phyloP scores from a whole-genome alignment of 176 grass and related monocot species.

The Carex myosuroides region DNA sequence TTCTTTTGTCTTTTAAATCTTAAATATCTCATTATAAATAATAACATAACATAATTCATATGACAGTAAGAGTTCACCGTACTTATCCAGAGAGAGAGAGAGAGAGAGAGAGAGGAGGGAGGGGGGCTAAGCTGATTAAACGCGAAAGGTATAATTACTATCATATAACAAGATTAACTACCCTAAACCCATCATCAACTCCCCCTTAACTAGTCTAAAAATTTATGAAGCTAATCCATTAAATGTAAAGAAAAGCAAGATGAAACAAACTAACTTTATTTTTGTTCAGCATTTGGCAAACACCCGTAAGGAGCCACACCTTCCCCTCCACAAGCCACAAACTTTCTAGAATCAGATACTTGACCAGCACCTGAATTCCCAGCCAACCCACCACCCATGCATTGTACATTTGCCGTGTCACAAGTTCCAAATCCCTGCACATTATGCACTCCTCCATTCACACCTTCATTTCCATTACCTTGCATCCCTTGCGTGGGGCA shows the following conservation, averaged over 20 bases:
- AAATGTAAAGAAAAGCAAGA: neutral
- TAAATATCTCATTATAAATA: neutral
- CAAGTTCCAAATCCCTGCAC: constrained; percentile 30
- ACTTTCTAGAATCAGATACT: constrained; percentile 42
- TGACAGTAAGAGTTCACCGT: neutral
- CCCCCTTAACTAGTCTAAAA: neutral
- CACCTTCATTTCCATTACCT: constrained; percentile 11
- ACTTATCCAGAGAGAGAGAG: neutral
- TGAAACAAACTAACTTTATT: constrained; percentile 40
- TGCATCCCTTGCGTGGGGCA: constrained; percentile 40
- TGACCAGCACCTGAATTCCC: constrained; percentile 19
- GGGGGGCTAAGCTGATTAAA: neutral
- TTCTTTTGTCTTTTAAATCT: neutral
- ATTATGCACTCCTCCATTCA: constrained; percentile 37
- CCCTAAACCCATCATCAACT: neutral
- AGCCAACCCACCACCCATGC: constrained; percentile 1
- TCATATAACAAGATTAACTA: neutral
- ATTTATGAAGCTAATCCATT: neutral
- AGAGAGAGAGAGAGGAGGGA: neutral
- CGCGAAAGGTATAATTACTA: neutral
- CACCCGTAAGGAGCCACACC: constrained; percentile 27
- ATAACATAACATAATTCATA: neutral
- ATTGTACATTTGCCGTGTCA: constrained; percentile 45
- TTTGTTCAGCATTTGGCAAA: constrained; percentile 42
- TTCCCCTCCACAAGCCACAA: constrained; percentile 36